Conservation (phyloP, 345 rosid species). For the Corchorus olitorius region DNA sequence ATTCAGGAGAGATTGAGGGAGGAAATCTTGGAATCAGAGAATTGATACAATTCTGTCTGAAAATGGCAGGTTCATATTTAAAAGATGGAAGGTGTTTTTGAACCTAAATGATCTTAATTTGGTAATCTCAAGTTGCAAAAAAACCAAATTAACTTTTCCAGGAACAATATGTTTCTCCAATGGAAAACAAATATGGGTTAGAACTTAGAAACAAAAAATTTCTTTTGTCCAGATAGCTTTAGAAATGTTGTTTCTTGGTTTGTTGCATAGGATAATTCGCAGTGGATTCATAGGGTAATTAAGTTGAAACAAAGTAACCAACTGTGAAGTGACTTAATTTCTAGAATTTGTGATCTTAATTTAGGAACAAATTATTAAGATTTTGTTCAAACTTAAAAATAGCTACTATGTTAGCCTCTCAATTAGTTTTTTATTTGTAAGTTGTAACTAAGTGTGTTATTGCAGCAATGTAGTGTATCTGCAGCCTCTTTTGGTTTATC, state of each 20-base stretch:
- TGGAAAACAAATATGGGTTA: neutral
- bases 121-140: neutral
- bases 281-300: neutral
- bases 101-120: neutral
- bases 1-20: conserved; percentile 37
- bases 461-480: neutral
- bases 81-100: neutral
- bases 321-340: neutral
- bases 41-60: conserved; percentile 20
- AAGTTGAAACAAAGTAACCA: conserved; percentile 5
- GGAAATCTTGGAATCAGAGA: conserved; percentile 31
- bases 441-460: neutral
- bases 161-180: neutral
- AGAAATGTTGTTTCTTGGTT: neutral
- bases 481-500: neutral
- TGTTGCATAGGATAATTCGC: neutral
- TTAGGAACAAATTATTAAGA: neutral
- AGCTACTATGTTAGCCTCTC: neutral
- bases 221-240: neutral
- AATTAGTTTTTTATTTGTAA: neutral
- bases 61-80: conserved; percentile 14
- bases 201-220: neutral
- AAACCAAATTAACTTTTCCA: conserved; percentile 10
- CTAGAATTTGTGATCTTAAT: neutral
- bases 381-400: neutral